Evolutionary conservation across 140 eudicot species (phyloP), one percentile per base, ranked within the genome.

Genomic region (Erigeron philadelphicus): DNA sequence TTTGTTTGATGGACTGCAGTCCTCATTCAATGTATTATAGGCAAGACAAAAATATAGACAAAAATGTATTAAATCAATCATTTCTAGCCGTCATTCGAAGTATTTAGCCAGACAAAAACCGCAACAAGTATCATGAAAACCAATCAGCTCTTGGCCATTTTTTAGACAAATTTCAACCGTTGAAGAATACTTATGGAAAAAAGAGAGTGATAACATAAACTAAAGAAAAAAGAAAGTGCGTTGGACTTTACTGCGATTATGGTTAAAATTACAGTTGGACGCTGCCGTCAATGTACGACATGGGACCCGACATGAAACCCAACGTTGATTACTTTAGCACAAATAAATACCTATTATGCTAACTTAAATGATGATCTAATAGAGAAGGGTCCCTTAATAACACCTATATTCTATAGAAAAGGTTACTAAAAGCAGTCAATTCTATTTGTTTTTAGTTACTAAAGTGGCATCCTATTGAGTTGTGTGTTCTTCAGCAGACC

Each of bases 121-220:
- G 68, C 45, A 67, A 66, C 7, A 31, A 41, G 21, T 49, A 67
- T 49, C 65, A 17, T 59, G 9, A 38, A 38, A 68, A 75, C 70
- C 64, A 75, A 60, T 75, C 45, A 68, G 46, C 69, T 48, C 47
- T 68, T 25, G 18, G 75, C 80, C 64, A 48, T 46, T 68, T 59
- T 75, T 68, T 43, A 15, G 60, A 49, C 80, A 60, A 68, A 68
- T 68, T 68, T 60, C 80, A 60, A 75, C 80, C 75, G 75, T 41
- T 19, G 12, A 16, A 60, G 64, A 61, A 67, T 59, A 48, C 79
- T 75, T 75, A 48, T 58, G 53, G 42, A 47, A 41, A 73, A 64
- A 23, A 6, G 21, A 68, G 16, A 52, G 62, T 43, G 71, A 64
- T 76, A 76, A 70, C 70, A 76, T 64, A 8, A 60, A 62, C 16